A percentile compares a stretch with the other conserved stretches of the same genome.
These are phyloP conservation scores for Raphanus raphanistrum DNA, from an alignment of 345 rosid genomes.

Conservation along the genomic window DNA sequence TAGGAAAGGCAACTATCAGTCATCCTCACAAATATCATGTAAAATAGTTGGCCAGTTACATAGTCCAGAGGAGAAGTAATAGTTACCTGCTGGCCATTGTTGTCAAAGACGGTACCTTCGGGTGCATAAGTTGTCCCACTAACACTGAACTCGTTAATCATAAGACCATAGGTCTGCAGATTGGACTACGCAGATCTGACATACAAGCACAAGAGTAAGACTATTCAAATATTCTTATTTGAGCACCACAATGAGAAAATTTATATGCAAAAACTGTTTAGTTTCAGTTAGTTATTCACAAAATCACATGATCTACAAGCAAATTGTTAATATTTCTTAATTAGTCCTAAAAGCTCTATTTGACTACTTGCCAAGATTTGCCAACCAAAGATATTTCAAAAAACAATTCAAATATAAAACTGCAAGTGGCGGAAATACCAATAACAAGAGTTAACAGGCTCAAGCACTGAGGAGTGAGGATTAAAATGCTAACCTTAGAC, in stretches of 20 bases:
- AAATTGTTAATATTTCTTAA: background rate
- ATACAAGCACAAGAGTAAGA: slow-evolving; percentile 28
- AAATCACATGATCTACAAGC: slow-evolving; percentile 13
- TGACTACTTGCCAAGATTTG: slow-evolving; percentile 8
- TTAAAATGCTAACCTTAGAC: slow-evolving; percentile 66
- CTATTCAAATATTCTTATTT: background rate
- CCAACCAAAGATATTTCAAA: slow-evolving; percentile 12
- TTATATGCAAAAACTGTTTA: background rate
- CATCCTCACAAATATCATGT: slow-evolving; percentile 6
- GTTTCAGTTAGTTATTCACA: slow-evolving; percentile 3
- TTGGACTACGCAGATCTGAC: slow-evolving; percentile 82
- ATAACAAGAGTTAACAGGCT: slow-evolving; percentile 11
- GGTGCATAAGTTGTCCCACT: slow-evolving; percentile 98
- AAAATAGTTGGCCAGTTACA: slow-evolving; percentile 6
- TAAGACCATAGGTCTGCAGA: slow-evolving; percentile 65
- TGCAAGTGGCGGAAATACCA: slow-evolving; percentile 16
- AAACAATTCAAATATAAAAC: slow-evolving; percentile 3
- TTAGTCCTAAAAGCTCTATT: background rate
- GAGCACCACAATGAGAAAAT: slow-evolving; percentile 2
- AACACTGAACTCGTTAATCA: slow-evolving; percentile 70
- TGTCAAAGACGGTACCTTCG: slow-evolving; percentile 78
- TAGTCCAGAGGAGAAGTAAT: background rate
- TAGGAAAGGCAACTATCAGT: background rate
- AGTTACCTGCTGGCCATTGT: slow-evolving; percentile 65
- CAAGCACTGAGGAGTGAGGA: slow-evolving; percentile 1